These are phyloP conservation scores for Trichoderma semiorbis DNA, from an alignment of 2,329 filamentous ascomycete species.

Conservation along the genomic window DNA sequence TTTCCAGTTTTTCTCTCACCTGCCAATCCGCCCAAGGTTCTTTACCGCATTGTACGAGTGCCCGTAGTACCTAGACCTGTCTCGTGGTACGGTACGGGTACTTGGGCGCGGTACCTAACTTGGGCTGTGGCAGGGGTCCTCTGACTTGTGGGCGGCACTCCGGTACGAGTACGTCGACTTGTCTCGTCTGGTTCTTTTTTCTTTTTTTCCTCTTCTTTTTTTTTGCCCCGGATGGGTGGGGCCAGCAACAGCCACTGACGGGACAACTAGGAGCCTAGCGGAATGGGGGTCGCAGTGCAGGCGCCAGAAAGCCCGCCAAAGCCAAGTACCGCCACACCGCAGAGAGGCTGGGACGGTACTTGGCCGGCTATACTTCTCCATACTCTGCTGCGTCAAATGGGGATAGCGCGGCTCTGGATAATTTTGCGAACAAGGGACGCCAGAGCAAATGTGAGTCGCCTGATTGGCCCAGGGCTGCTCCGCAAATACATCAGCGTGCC, in stretches of 20 bases:
- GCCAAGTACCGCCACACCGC: neutral
- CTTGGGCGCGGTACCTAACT: neutral
- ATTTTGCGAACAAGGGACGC: neutral
- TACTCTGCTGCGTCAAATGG: neutral
- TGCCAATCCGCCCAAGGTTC: constrained; percentile 8
- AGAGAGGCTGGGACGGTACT: constrained; percentile 8
- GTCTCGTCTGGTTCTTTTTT: neutral
- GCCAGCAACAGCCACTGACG: constrained; percentile 18
- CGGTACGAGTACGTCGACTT: neutral
- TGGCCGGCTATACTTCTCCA: neutral
- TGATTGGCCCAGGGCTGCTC: constrained; percentile 10
- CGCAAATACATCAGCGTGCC: constrained; percentile 13
- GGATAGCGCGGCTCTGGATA: constrained; percentile 3
- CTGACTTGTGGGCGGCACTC: neutral
- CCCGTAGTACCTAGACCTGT: neutral
- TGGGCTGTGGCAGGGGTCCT: constrained; percentile 1
- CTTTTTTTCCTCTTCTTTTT: neutral
- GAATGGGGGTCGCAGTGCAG: constrained; percentile 13
- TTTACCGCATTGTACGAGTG: constrained; percentile 7
- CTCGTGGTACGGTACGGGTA: neutral
- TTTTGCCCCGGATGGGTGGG: constrained; percentile 12
- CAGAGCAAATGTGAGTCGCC: neutral
- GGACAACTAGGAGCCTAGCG: constrained; percentile 18
- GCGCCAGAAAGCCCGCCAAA: neutral
- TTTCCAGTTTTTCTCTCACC: neutral